Evolutionary conservation across 2,329 filamentous ascomycete genomes (phyloP).

Genomic region (Orbilia quercus): DNA sequence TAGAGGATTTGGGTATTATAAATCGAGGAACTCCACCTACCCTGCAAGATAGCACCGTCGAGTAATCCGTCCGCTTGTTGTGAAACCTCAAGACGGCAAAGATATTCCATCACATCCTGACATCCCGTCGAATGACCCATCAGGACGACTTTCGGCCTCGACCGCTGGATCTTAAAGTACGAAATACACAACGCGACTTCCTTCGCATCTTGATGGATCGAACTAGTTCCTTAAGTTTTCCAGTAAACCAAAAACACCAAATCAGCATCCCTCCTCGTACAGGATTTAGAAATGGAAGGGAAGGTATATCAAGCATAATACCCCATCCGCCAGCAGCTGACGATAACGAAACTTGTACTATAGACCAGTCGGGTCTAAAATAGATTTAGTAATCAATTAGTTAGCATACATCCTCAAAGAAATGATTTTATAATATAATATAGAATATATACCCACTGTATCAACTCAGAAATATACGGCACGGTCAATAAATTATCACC

Average conservation of each 20-base stretch:
- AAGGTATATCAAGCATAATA: constrained; percentile 5
- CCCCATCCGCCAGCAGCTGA: constrained; percentile 66
- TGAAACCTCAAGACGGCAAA: constrained; percentile 62
- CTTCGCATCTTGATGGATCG: constrained; percentile 66
- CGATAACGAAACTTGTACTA: constrained; percentile 66
- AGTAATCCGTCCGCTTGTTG: constrained; percentile 60
- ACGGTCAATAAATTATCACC: constrained; percentile 76
- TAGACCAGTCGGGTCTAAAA: constrained; percentile 63
- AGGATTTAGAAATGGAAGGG: neutral
- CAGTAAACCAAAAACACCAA: no score
- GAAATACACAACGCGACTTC: constrained; percentile 67
- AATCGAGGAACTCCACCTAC: neutral
- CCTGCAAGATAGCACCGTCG: constrained; percentile 49
- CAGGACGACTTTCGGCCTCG: constrained; percentile 70
- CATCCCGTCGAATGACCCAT: constrained; percentile 78
- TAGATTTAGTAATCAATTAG: neutral
- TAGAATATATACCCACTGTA: no score
- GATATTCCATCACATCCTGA: constrained; percentile 75
- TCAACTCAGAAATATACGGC: constrained; percentile 64
- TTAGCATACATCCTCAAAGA: neutral
- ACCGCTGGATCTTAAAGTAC: constrained; percentile 65
- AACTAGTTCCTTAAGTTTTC: constrained; percentile 66
- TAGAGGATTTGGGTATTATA: no score
- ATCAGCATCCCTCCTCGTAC: no score
- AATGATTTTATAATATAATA: no score